These are phyloP conservation scores for Hypoxylon perforatum DNA, from an alignment of 495 filamentous ascomycete species.

Conservation along the genomic window DNA sequence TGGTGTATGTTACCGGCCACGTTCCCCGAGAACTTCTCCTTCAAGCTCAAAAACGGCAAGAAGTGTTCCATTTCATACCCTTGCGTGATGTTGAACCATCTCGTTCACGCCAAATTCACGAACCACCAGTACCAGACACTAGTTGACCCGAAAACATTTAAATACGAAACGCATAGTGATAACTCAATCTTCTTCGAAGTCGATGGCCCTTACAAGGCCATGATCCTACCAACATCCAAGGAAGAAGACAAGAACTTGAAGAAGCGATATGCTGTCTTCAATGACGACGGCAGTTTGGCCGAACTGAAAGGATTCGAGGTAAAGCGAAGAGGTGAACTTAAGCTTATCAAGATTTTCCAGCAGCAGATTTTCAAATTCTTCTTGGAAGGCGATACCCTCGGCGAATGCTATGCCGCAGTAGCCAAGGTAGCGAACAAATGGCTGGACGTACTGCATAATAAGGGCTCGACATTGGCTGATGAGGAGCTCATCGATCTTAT, in stretches of 20 bases:
- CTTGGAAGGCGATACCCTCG: slow-evolving; percentile 84
- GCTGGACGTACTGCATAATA: slow-evolving; percentile 91
- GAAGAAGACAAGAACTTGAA: slow-evolving; percentile 99
- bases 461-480: slow-evolving; percentile 87
- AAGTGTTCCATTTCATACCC: slow-evolving; percentile 96
- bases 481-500: slow-evolving; percentile 99
- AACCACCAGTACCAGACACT: slow-evolving; percentile 97
- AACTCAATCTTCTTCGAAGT: slow-evolving; percentile 99
- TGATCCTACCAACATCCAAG: slow-evolving; percentile 97
- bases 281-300: slow-evolving; percentile 95
- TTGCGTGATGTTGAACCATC: slow-evolving; percentile 99
- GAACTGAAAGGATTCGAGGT: slow-evolving; percentile 98
- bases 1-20: slow-evolving; percentile 99
- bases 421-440: slow-evolving; percentile 96
- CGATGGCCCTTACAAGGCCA: slow-evolving; percentile 95
- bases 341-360: slow-evolving; percentile 99
- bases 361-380: slow-evolving; percentile 99
- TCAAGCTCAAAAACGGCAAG: slow-evolving; percentile 93
- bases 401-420: slow-evolving; percentile 90
- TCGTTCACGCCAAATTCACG: slow-evolving; percentile 94
- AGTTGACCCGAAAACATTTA: slow-evolving; percentile 79
- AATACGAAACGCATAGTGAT: slow-evolving; percentile 94
- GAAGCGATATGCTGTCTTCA: slow-evolving; percentile 99
- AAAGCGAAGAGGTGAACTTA: slow-evolving; percentile 96
- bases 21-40: slow-evolving; percentile 96